A percentile compares a stretch with the other conserved stretches of the same genome.
These are phyloP conservation scores for Gossypium gossypioides DNA, from an alignment of 441 rosid genomes.

Conservation along the genomic window DNA sequence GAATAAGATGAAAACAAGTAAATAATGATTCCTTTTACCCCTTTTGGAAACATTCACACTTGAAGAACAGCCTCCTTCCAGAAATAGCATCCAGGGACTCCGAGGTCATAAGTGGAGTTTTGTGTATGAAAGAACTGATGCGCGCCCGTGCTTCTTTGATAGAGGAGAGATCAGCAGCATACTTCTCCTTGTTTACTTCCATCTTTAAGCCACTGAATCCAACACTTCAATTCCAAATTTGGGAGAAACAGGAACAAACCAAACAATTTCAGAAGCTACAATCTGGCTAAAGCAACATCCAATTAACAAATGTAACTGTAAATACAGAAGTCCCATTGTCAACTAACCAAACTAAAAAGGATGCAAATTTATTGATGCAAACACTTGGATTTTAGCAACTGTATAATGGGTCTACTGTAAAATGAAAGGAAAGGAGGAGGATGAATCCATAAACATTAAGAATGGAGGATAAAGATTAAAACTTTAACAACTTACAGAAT, in stretches of 20 bases:
- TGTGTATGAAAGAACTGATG: slow-evolving; percentile 42
- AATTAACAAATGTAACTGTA: neutral
- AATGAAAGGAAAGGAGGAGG: neutral
- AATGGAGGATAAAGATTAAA: neutral
- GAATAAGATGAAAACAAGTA: neutral
- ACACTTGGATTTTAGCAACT: neutral
- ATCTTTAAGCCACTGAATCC: slow-evolving; percentile 10
- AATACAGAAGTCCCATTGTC: neutral
- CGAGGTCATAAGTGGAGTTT: slow-evolving; percentile 61
- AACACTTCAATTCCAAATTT: neutral
- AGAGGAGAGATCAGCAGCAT: slow-evolving; percentile 68
- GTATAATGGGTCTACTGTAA: neutral
- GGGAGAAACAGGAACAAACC: neutral
- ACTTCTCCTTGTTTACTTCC: slow-evolving; percentile 32
- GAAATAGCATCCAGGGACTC: slow-evolving; percentile 52
- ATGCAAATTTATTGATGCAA: neutral
- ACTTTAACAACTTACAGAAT: neutral
- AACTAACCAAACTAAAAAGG: neutral
- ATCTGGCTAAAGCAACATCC: neutral
- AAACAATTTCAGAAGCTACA: neutral
- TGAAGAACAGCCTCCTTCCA: slow-evolving; percentile 54
- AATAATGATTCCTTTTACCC: slow-evolving; percentile 43
- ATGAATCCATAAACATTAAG: neutral
- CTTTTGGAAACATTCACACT: slow-evolving; percentile 81
- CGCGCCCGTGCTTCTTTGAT: slow-evolving; percentile 56